Base-by-base conservation (phyloP, 2,329 filamentous ascomycete genomes). In the Phialemonium atrogriseum region DNA sequence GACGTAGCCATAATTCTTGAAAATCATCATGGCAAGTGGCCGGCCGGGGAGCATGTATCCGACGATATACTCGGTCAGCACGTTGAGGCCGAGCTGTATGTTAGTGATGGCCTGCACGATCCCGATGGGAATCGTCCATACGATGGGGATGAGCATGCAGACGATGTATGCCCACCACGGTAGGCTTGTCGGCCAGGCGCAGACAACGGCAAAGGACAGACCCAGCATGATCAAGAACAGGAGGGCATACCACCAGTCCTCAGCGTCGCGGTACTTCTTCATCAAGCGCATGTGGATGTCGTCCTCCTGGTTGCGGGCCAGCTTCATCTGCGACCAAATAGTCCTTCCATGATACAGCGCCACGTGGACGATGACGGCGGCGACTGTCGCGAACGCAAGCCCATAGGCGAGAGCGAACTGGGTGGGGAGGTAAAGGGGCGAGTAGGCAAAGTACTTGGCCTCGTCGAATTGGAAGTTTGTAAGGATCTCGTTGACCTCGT, bases 1-100 rank as follows among this genome's bases (percentile, higher is more conserved):
- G 34, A 82, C 71, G 49, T 80, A 82, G 30, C 77, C 76, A 45
- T 80, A 84, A 39, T 77, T 81, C 56, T 84, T 84, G 62, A 84
- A 84, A 59, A 84, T 69, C 79, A 85, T 85, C 68, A 84, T 78
- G 28, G 78, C 78, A 38, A 84, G 63, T 2, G 80, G 80, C 4
- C 68, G 68, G 16, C 80, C 80, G 0, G 80, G 80, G 30, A 80
- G 70, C 65, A 84, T 79, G 53, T 84, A 84, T 5, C 80, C 80
- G 38, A 80, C 69, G 37, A 85, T 68, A 45, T 80, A 82, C 49
- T 84, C 79, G n/a, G 78, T 80, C 36, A 84, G 56, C 12, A 85
- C 77, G 43, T 83, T 83, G 14, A 84, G 62, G 5, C 77, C 77
- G 4, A 83, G 61, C 48, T 77, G 71, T 31, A 71, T 69, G 50